phyloP scores from a whole-genome alignment of 768 basidiomycete genomes.

The Brasilioporus rufonigricans region DNA sequence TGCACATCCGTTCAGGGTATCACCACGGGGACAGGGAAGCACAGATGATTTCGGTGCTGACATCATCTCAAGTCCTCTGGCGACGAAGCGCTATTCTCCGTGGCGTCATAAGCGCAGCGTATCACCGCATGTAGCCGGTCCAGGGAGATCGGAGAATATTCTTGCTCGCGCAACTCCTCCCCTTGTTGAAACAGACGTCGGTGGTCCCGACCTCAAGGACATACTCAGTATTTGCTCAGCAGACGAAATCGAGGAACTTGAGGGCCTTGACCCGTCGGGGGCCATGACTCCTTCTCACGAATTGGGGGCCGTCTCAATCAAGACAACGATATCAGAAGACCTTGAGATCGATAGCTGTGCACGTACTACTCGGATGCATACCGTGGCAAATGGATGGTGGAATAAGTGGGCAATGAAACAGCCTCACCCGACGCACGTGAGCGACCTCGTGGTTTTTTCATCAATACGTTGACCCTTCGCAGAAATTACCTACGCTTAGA shows the following conservation, averaged over 20 bases:
- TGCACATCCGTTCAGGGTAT: constrained; percentile 28
- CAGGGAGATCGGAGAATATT: constrained; percentile 7
- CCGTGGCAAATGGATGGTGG: constrained; percentile 51
- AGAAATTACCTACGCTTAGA: constrained; percentile 37
- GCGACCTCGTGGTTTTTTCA: constrained; percentile 10
- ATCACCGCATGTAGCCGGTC: neutral
- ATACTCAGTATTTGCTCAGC: constrained; percentile 41
- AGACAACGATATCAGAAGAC: constrained; percentile 29
- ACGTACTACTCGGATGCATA: constrained; percentile 34
- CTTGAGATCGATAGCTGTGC: constrained; percentile 19
- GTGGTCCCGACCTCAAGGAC: constrained; percentile 46
- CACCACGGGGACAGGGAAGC: constrained; percentile 6
- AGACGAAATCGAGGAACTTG: constrained; percentile 45
- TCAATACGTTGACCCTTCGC: constrained; percentile 9
- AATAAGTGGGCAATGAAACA: constrained; percentile 44
- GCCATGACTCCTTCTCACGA: constrained; percentile 35
- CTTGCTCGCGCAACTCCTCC: constrained; percentile 34
- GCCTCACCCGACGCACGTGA: constrained; percentile 16
- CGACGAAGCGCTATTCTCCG: constrained; percentile 18
- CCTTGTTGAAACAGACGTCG: constrained; percentile 11
- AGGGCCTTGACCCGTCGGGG: constrained; percentile 20
- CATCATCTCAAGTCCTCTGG: constrained; percentile 34
- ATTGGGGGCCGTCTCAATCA: constrained; percentile 30
- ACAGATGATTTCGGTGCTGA: constrained; percentile 52
- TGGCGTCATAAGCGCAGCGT: constrained; percentile 3